Evolutionary conservation across 352 stramenopile genomes (phyloP).

Genomic region (Phytophthora aleatoria): DNA sequence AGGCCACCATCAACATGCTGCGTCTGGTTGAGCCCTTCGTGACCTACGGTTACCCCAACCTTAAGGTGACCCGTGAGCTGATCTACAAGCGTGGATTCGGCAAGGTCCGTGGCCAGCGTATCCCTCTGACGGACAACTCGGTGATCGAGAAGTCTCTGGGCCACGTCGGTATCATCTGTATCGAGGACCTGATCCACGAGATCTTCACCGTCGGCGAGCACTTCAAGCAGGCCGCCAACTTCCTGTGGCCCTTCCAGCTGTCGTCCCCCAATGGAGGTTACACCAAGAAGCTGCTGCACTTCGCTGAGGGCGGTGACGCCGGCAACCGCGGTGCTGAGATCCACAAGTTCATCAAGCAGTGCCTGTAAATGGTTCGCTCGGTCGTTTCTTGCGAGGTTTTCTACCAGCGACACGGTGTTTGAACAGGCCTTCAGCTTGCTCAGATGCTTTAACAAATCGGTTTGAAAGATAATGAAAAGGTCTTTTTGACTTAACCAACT

Average conservation of each 20-base stretch:
- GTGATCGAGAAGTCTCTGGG: constrained; percentile 97
- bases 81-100: constrained; percentile 99
- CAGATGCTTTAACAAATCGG: constrained; percentile 49
- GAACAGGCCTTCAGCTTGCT: constrained; percentile 6
- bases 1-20: constrained; percentile 99
- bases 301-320: constrained; percentile 92
- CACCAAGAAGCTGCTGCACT: constrained; percentile 95
- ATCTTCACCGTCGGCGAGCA: constrained; percentile 98
- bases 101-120: constrained; percentile 98
- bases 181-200: constrained; percentile 99
- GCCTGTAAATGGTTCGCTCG: constrained; percentile 78
- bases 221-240: constrained; percentile 99
- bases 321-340: constrained; percentile 93
- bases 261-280: constrained; percentile 96
- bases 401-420: constrained; percentile 26
- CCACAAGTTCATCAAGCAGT: constrained; percentile 95
- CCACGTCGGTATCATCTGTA: constrained; percentile 97
- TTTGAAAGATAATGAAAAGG: constrained; percentile 61
- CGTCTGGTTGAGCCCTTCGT: constrained; percentile 98
- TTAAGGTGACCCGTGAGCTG: constrained; percentile 97
- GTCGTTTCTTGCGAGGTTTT: constrained; percentile 17
- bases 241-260: constrained; percentile 99
- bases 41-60: constrained; percentile 98
- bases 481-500: constrained; percentile 26
- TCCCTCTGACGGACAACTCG: constrained; percentile 97